Evolutionary conservation across 2,329 filamentous ascomycete species (phyloP).

Genomic region (Neophaeococcomyces mojaviensis): DNA sequence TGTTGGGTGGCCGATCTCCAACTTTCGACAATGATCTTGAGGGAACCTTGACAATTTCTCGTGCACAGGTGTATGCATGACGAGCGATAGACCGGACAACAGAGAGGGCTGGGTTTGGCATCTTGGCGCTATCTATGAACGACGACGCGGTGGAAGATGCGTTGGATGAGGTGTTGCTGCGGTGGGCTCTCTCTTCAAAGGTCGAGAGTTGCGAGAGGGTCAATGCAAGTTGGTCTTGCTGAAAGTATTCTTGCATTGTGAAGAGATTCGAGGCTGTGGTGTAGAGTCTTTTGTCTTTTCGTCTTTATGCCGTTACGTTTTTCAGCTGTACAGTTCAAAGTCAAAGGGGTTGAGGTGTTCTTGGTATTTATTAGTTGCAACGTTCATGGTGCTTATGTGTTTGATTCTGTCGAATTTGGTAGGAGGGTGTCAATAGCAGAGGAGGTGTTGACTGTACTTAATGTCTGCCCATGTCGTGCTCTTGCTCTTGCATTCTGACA

Average conservation of each 20-base stretch:
- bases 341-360: background rate
- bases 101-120: background rate
- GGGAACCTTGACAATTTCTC: background rate
- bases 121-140: background rate
- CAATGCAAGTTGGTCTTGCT: background rate
- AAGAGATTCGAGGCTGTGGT: background rate
- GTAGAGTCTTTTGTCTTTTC: background rate
- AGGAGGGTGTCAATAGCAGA: background rate
- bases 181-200: background rate
- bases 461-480: background rate
- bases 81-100: constrained; percentile 1
- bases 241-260: background rate
- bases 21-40: background rate
- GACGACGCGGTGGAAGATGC: background rate
- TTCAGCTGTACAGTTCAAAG: background rate
- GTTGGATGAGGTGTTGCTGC: background rate
- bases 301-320: too few species aligned
- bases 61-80: background rate
- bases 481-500: background rate
- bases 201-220: background rate
- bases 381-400: background rate
- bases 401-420: background rate
- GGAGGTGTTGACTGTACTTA: background rate
- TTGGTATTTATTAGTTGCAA: background rate
- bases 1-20: constrained; percentile 2